Evolutionary conservation across 495 filamentous ascomycete species (phyloP), one percentile per base, ranked within the genome.

Genomic region (Aspergillus nidulans): DNA sequence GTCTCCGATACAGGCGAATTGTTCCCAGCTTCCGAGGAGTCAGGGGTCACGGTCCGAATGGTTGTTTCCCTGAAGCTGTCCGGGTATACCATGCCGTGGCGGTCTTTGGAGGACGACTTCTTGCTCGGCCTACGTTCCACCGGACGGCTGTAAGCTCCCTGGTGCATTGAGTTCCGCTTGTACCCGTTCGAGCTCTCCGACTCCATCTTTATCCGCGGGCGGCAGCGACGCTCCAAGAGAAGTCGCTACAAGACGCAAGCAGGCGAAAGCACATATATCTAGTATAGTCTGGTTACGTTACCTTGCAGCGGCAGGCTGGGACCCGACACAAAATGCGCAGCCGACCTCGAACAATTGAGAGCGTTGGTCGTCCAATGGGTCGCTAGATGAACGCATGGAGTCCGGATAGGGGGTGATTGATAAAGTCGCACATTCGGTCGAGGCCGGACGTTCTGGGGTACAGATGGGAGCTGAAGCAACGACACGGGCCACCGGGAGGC

Each of bases 81-180:
- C 24, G 77, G 73, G 56, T 80, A 81, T 23, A 80, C 68, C 65
- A 77, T 78, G 39, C 76, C 78, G 62, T 78, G 76, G 28, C 77
- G 75, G 52, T 80, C 77, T 47, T 71, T 72, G 6, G 78, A 81
- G 18, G 77, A 78, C 16, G 77, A 76, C 56, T 81, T 78, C 56
- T 79, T 81, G 67, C 77, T 80, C 1, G 78, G 63, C 28, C 77
- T 70, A 18, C 76, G 70, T 64, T 79, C 74, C 59, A 80, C 69
- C 20, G 72, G 70, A 38, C 73, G 73, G 53, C 69, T 76, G 56
- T 75, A 66, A 36, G 67, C 47, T 40, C 68, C 69, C 43, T 77
- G 73, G 48, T 74, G 72, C 55, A 70, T 63, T 10, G 75, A 77
- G 58, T 69, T 72, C 58, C 75, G 69, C 56, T 74, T 72, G 52